These are phyloP conservation scores for Thelonectria rubi DNA, from an alignment of 2,329 filamentous ascomycete species.

Conservation along the genomic window DNA sequence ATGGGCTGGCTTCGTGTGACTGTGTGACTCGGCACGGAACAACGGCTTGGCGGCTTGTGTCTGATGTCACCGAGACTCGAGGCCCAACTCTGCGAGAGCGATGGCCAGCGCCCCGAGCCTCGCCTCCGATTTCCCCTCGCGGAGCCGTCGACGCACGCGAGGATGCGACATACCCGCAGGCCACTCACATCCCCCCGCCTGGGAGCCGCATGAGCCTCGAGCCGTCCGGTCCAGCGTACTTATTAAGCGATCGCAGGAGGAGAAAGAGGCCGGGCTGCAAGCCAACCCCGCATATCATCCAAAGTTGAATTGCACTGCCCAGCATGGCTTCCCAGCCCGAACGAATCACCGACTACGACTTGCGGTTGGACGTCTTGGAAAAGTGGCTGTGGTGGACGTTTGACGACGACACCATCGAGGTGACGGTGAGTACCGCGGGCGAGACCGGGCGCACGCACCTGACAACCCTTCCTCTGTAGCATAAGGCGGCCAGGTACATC, in stretches of 20 bases:
- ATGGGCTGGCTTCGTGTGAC: neutral
- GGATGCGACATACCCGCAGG: neutral
- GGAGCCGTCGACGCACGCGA: neutral
- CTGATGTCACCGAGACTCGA: neutral
- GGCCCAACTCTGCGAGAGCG: neutral
- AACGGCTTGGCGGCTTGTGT: neutral
- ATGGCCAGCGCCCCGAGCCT: neutral
- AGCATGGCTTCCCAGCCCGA: neutral
- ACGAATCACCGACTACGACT: neutral
- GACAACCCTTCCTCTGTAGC: neutral
- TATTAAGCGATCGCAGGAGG: slow-evolving; percentile 1
- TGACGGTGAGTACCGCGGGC: neutral
- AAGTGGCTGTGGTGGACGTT: slow-evolving; percentile 4
- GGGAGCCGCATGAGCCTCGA: neutral
- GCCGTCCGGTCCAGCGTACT: neutral
- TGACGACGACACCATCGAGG: neutral
- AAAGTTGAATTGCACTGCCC: neutral
- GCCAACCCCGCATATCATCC: slow-evolving; percentile 4
- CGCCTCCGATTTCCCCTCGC: neutral
- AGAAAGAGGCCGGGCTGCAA: neutral
- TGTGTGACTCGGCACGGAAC: neutral
- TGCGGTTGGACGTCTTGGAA: slow-evolving; percentile 3
- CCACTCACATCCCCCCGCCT: neutral
- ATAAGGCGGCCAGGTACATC: neutral
- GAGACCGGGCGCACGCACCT: neutral